Evolutionary conservation across 768 basidiomycete genomes (phyloP).

Genomic region (Kwoniella sp.): DNA sequence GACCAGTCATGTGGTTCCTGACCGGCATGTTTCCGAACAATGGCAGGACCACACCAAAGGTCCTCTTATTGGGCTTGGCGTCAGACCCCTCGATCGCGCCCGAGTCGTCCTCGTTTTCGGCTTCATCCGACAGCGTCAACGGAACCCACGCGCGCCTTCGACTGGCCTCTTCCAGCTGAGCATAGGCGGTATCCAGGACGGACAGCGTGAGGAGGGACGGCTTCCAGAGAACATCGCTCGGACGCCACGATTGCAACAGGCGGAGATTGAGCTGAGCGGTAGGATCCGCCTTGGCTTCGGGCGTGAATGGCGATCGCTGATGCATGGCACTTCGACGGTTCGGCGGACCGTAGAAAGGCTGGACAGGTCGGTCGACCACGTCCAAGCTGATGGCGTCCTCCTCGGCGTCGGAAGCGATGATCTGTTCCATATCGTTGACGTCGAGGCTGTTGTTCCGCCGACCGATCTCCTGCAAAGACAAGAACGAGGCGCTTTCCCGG

Average conservation of each 20-base stretch:
- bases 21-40: conserved; percentile 20
- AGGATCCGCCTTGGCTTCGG: not conserved
- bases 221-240: conserved; percentile 37
- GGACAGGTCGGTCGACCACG: conserved; percentile 14
- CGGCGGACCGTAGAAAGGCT: conserved; percentile 22
- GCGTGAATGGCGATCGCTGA: conserved; percentile 3
- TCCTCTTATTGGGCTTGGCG: conserved; percentile 2
- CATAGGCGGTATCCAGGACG: conserved; percentile 35
- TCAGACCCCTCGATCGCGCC: not conserved
- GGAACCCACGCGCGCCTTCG: conserved; percentile 25
- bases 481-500: conserved; percentile 1
- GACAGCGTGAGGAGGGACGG: conserved; percentile 35
- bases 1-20: conserved; percentile 16
- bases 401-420: not conserved
- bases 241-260: conserved; percentile 26
- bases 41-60: conserved; percentile 15
- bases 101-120: conserved; percentile 14
- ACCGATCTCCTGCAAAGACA: not conserved
- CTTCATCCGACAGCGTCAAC: conserved; percentile 17
- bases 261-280: conserved; percentile 7
- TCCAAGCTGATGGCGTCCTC: not conserved
- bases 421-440: not conserved
- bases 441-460: not conserved
- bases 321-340: conserved; percentile 36
- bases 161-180: conserved; percentile 26